Base-by-base conservation (phyloP, 2,329 filamentous ascomycete species). In the Colletotrichum simmondsii region DNA sequence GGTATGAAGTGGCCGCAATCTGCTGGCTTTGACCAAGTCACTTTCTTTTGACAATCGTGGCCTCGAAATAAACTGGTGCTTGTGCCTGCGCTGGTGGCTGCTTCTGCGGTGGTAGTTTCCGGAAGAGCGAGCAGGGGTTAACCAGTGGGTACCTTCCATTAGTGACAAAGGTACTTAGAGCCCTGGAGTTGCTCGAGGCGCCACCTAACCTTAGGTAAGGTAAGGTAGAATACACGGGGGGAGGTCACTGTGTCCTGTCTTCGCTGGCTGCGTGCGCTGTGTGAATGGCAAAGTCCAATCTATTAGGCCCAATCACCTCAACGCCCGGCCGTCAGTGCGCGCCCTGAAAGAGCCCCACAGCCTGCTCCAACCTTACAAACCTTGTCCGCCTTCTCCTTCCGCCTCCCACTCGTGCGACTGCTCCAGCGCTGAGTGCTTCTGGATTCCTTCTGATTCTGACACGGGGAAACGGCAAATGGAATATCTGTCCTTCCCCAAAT, bases 21-120 rank as follows among this genome's bases (percentile, higher is more conserved):
- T 59, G 64, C 63, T 65, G 28, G 37, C 52, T 54, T 49, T 12
- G 28, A 30, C 62, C 52, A 49, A 42, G 70, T 64, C 66, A 61
- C 66, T 71, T 72, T 60, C 71, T 73, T 73, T 73, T 72, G 72
- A 75, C 72, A 81, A 81, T 81, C 80, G 80, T 82, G 80, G 80
- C 80, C 80, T 82, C 79, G 75, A 81, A 80, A 80, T 76, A 72
- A 75, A 73, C 52, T 54, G 49, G 61, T 14, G 52, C 61, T 71
- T 49, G 42, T 49, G 42, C 42, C 42, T 49, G 42, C 42, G 42
- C 42, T 49, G 42, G 22, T 42, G 42, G 22, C 42, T 30, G 42
- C 42, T 49, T 22, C 42, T 56, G 56, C 66, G 24, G 58, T 69
- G 53, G 42, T 69, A 65, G 49, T 49, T 58, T 59, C 19, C 35